Evolutionary conservation across 2,329 filamentous ascomycete species (phyloP).

Genomic region (Aspergillus niger): DNA sequence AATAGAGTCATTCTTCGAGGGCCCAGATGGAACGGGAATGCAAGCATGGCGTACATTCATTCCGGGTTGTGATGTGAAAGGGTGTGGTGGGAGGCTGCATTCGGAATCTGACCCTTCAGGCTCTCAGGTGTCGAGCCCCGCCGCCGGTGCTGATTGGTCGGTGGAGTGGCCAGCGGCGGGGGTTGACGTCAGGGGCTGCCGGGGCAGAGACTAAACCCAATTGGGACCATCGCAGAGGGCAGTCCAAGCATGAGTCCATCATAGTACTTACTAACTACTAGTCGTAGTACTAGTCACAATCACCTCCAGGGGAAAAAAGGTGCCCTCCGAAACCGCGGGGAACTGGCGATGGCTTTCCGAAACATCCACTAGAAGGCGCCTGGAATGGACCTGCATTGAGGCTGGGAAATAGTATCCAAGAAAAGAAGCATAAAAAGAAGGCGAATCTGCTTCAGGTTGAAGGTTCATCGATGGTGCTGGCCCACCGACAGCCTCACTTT

Average conservation of each 20-base stretch:
- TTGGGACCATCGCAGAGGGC: no score
- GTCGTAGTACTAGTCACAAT: not conserved
- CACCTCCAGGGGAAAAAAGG: not conserved
- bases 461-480: not conserved
- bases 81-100: not conserved
- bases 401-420: not conserved
- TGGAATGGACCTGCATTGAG: not conserved
- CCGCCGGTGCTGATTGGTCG: not conserved
- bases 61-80: not conserved
- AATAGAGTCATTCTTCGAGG: not conserved
- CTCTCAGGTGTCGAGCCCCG: slow-evolving; percentile 1
- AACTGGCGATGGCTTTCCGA: not conserved
- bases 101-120: not conserved
- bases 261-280: no score
- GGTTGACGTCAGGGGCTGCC: not conserved
- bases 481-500: slow-evolving; percentile 10
- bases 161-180: not conserved
- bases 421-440: not conserved
- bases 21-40: not conserved
- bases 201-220: not conserved
- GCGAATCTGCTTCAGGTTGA: not conserved
- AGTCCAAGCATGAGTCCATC: no score
- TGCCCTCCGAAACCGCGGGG: not conserved
- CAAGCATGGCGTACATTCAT: not conserved
- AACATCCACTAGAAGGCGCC: not conserved